phyloP scores from a whole-genome alignment of 2,329 filamentous ascomycete genomes.

The Talaromyces sp. region DNA sequence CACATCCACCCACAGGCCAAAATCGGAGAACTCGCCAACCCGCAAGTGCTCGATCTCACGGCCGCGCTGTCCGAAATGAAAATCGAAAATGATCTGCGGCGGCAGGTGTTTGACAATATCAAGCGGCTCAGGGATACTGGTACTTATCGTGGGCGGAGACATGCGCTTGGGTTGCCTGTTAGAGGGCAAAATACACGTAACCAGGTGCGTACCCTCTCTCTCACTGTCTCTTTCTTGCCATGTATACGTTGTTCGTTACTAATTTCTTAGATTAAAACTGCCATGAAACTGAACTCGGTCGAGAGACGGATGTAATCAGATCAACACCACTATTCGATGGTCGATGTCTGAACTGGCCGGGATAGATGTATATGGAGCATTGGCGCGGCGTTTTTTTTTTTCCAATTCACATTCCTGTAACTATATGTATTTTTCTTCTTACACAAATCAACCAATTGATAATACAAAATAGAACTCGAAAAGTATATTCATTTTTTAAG shows the following conservation, averaged over 20 bases:
- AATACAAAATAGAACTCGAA: neutral
- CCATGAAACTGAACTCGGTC: constrained; percentile 53
- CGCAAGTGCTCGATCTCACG: constrained; percentile 74
- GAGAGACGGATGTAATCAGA: constrained; percentile 43
- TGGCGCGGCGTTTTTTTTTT: constrained; percentile 12
- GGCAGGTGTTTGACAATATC: constrained; percentile 78
- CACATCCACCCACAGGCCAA: constrained; percentile 79
- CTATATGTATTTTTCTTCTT: neutral
- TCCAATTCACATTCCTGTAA: constrained; percentile 14
- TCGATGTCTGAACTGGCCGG: neutral
- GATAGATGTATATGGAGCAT: neutral
- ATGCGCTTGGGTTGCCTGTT: constrained; percentile 88
- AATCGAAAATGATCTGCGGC: constrained; percentile 80
- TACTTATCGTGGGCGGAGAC: constrained; percentile 77
- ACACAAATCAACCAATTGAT: neutral
- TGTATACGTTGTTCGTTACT: neutral
- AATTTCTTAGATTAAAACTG: constrained; percentile 49
- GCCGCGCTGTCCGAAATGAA: constrained; percentile 86
- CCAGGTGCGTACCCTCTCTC: constrained; percentile 48
- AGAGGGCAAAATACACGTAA: constrained; percentile 82
- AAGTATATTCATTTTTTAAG: neutral
- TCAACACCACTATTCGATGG: neutral
- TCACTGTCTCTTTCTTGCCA: neutral
- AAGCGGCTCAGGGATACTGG: constrained; percentile 82
- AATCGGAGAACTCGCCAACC: constrained; percentile 66